phyloP scores from a whole-genome alignment of 108 stramenopile genomes.

The Chaetoceros muelleri region DNA sequence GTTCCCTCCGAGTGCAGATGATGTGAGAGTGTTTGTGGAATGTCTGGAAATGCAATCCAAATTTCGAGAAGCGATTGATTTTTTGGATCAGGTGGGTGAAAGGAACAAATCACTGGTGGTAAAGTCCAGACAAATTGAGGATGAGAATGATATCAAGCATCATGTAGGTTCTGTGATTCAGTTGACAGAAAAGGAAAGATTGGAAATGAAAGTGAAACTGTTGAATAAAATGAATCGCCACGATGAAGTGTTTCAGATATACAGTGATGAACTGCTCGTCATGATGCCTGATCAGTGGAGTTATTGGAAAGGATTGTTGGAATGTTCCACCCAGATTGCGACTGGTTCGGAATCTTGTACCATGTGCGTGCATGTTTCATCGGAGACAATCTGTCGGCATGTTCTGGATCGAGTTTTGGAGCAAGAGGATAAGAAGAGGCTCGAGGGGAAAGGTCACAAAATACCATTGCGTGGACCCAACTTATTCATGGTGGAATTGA shows the following conservation, averaged over 20 bases:
- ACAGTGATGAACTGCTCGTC: conserved; percentile 29
- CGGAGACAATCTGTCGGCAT: conserved; percentile 3
- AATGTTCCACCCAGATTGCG: conserved; percentile 6
- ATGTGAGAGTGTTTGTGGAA: not conserved
- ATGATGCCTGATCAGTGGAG: conserved; percentile 62
- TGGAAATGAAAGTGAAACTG: conserved; percentile 25
- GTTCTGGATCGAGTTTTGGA: conserved; percentile 16
- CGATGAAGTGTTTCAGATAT: conserved; percentile 29
- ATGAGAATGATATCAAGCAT: conserved; percentile 21
- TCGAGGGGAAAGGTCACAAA: conserved; percentile 1
- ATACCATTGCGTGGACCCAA: conserved; percentile 39
- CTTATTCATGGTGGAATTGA: conserved; percentile 44
- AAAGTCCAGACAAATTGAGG: conserved; percentile 19
- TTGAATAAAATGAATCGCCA: conserved; percentile 20
- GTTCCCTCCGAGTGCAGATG: not conserved
- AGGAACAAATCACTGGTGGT: not conserved
- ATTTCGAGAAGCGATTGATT: not conserved
- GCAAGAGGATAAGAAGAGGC: not conserved
- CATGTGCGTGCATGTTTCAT: too few species aligned
- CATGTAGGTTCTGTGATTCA: conserved; percentile 26
- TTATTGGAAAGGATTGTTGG: conserved; percentile 53
- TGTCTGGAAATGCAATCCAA: not conserved
- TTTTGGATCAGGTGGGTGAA: not conserved
- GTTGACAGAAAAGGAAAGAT: conserved; percentile 22
- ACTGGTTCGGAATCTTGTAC: not conserved